Percentiles rank a stretch among this genome's conserved stretches.
These are phyloP conservation scores for Gaertneriomyces semiglobifer DNA, from an alignment of 192 early-diverging fungal species.

Conservation along the genomic window DNA sequence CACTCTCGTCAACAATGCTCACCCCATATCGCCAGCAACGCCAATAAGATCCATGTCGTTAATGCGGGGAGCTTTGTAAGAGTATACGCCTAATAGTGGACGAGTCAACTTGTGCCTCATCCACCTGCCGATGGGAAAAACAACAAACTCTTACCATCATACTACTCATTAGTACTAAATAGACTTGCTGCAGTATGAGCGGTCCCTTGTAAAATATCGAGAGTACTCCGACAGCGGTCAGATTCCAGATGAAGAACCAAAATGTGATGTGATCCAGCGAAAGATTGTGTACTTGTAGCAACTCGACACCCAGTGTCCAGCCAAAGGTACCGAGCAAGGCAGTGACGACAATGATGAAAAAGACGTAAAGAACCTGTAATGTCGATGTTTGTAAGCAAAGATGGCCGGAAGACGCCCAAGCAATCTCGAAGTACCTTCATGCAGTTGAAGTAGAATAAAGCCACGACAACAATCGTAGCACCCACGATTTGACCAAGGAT, in stretches of 20 bases:
- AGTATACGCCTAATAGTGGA: slow-evolving; percentile 58
- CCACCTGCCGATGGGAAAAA: background rate
- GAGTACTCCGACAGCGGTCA: slow-evolving; percentile 63
- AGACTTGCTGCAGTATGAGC: slow-evolving; percentile 68
- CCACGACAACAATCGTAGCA: slow-evolving; percentile 72
- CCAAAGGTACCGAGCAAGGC: slow-evolving; percentile 74
- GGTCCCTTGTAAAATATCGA: slow-evolving; percentile 84
- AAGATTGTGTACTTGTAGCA: slow-evolving; percentile 41
- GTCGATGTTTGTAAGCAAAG: background rate
- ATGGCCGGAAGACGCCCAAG: background rate
- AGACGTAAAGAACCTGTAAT: slow-evolving; percentile 61
- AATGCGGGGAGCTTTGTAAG: slow-evolving; percentile 64
- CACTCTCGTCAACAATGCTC: slow-evolving; percentile 8
- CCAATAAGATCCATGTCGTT: slow-evolving; percentile 82
- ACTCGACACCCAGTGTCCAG: slow-evolving; percentile 51
- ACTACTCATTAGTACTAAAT: slow-evolving; percentile 73
- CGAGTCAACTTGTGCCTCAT: background rate
- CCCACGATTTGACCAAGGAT: slow-evolving; percentile 77
- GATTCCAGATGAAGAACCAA: slow-evolving; percentile 76
- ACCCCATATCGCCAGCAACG: slow-evolving; percentile 79
- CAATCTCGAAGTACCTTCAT: slow-evolving; percentile 59
- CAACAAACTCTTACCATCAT: slow-evolving; percentile 62
- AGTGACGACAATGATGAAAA: slow-evolving; percentile 72
- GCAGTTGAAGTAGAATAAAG: slow-evolving; percentile 70
- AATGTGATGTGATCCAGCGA: slow-evolving; percentile 73